Evolutionary conservation across 2,329 filamentous ascomycete species (phyloP).

Genomic region (Corniculantispora saksenae): DNA sequence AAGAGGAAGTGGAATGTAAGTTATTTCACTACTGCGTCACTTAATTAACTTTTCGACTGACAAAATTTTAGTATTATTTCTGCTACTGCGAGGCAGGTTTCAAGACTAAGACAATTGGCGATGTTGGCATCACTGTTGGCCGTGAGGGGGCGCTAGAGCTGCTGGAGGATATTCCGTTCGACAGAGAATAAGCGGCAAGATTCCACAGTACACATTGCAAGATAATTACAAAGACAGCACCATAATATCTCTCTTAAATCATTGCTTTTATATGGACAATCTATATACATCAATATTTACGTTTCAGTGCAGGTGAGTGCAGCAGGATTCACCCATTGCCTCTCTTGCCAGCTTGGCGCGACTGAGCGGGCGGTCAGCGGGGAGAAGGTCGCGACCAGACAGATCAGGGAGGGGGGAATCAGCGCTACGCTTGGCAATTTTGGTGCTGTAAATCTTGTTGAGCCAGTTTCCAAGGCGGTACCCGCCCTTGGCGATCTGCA

Average conservation of each 20-base stretch:
- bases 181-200: slow-evolving; percentile 21
- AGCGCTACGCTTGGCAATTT: slow-evolving; percentile 24
- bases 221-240: background rate
- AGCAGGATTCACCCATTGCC: slow-evolving; percentile 27
- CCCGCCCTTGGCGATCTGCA: slow-evolving; percentile 48
- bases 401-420: slow-evolving; percentile 24
- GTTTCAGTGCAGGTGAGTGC: slow-evolving; percentile 12
- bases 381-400: slow-evolving; percentile 28
- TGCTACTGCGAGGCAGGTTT: slow-evolving; percentile 75
- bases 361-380: slow-evolving; percentile 27
- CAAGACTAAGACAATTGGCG: slow-evolving; percentile 68
- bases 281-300: background rate
- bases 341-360: slow-evolving; percentile 30
- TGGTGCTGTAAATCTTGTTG: slow-evolving; percentile 28
- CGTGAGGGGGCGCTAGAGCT: slow-evolving; percentile 65
- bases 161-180: slow-evolving; percentile 70
- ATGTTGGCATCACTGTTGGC: slow-evolving; percentile 71
- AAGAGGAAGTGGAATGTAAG: slow-evolving; percentile 69
- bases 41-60: slow-evolving; percentile 4
- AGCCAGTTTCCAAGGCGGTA: slow-evolving; percentile 37
- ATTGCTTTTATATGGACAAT: background rate
- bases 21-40: slow-evolving; percentile 1
- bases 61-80: slow-evolving; percentile 63
- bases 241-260: background rate
- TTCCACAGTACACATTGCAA: background rate